Evolutionary conservation across 495 filamentous ascomycete species (phyloP).

Genomic region (Penicillium crystallinum): DNA sequence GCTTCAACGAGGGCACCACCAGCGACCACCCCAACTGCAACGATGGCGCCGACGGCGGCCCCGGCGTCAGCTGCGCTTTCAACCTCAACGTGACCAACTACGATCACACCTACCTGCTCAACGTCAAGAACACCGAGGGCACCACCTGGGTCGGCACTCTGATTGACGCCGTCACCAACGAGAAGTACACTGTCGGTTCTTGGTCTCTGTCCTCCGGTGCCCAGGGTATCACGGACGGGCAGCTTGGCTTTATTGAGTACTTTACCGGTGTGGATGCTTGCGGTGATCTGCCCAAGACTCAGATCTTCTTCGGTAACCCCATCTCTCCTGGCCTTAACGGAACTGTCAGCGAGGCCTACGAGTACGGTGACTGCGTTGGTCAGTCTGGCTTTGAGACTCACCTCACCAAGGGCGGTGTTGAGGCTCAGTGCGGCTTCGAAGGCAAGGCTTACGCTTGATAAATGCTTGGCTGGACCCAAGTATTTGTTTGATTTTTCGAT

Average conservation of each 20-base stretch:
- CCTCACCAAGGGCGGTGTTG: neutral
- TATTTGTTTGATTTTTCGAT: too few relatives aligned
- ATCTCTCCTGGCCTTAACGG: slow-evolving; percentile 9
- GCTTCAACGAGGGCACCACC: slow-evolving; percentile 23
- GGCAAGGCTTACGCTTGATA: too few relatives aligned
- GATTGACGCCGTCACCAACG: slow-evolving; percentile 16
- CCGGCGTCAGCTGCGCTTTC: slow-evolving; percentile 24
- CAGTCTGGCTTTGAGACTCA: slow-evolving; percentile 12
- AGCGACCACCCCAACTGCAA: slow-evolving; percentile 18
- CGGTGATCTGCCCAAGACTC: slow-evolving; percentile 14
- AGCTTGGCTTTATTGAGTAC: slow-evolving; percentile 28
- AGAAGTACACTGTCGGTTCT: slow-evolving; percentile 18
- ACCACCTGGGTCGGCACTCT: slow-evolving; percentile 26
- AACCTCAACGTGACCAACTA: slow-evolving; percentile 18
- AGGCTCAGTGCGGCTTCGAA: neutral
- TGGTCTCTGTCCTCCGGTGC: slow-evolving; percentile 19
- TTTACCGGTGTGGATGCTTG: slow-evolving; percentile 24
- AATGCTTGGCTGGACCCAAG: too few relatives aligned
- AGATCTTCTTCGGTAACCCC: slow-evolving; percentile 18
- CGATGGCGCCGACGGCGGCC: slow-evolving; percentile 25
- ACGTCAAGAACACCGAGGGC: slow-evolving; percentile 19
- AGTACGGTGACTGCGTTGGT: slow-evolving; percentile 30
- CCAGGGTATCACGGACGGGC: slow-evolving; percentile 14
- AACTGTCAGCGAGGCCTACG: slow-evolving; percentile 16
- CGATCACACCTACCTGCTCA: slow-evolving; percentile 12